Evolutionary conservation across 306 rosid species (phyloP), one percentile per base, ranked within the genome.

Genomic region (Vigna trinervia): DNA sequence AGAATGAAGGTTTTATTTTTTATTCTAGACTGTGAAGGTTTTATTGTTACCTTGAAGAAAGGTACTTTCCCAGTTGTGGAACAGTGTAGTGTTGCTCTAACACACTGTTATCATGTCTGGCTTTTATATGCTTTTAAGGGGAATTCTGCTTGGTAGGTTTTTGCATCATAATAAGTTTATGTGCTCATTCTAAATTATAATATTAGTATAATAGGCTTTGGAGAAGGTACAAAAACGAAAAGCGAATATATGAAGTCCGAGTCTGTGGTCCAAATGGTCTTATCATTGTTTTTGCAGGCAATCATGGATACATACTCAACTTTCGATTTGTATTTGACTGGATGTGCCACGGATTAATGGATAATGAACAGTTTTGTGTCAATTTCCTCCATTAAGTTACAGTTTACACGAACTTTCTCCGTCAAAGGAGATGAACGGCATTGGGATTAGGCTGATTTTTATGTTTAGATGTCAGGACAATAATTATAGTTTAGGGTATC

Each of bases 401-500:
- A 43, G 26, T 48, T 74, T 10, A 59, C 39, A 60, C 10, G 32
- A 56, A 56, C 6, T 20, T 30, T 72, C 19, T 65, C 0, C 19
- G 38, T 73, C 20, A 39, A 39, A 32, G 52, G 50, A 23, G 50
- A 20, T 38, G 14, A 51, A 34, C 51, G 30, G 15, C 39, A 54
- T 38, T 14, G 34, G 36, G 5, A 50, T 62, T 54, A 64, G 54
- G 41, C 63, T 64, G 75, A 45, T 58, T 34, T 46, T 28, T 71
- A 71, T 64, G 15, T 32, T 82, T 77, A 7, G 28, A 47, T n/a
- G 52, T 19, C 13, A 34, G 66, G 56, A 41, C 73, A 73, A 17
- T 68, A 14, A 52, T 45, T 45, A 3, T 12, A 12, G 30, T 51
- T 68, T 64, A 45, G 4, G 39, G 12, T 17, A 41, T 1, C 23